phyloP scores from a whole-genome alignment of 116 monocot species.

The Cymodocea nodosa region DNA sequence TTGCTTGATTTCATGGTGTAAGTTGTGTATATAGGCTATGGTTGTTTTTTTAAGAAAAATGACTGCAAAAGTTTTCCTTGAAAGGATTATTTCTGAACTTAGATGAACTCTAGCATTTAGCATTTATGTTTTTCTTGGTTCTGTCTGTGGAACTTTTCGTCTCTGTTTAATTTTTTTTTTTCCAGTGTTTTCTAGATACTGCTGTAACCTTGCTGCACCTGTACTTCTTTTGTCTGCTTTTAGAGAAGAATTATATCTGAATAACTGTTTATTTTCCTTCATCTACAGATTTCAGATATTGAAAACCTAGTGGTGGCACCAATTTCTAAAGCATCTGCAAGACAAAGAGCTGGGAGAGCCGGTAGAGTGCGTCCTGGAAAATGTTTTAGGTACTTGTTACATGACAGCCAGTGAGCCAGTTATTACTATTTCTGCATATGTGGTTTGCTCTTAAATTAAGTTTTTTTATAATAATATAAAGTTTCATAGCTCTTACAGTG shows the following conservation, averaged over 20 bases:
- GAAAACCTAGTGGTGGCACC: conserved; percentile 92
- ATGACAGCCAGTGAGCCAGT: background rate
- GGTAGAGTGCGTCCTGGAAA: conserved; percentile 91
- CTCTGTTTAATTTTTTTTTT: too few relatives aligned
- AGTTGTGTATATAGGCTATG: background rate
- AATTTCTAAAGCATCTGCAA: conserved; percentile 96
- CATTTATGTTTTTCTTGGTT: too few relatives aligned
- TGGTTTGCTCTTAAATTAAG: too few relatives aligned
- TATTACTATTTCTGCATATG: background rate
- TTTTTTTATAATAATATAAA: background rate
- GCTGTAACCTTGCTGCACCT: too few relatives aligned
- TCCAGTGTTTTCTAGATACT: too few relatives aligned
- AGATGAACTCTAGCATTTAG: too few relatives aligned
- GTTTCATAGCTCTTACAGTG: background rate
- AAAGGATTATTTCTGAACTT: too few relatives aligned
- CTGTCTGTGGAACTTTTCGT: too few relatives aligned
- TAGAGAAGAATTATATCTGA: conserved; percentile 1
- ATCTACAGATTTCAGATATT: conserved; percentile 70
- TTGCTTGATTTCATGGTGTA: too few relatives aligned
- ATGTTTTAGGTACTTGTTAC: conserved; percentile 63
- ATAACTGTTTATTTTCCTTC: background rate
- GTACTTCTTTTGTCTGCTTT: background rate
- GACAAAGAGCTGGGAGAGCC: conserved; percentile 88
- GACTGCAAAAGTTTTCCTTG: background rate
- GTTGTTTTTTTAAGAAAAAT: background rate